phyloP scores from a whole-genome alignment of 2,329 filamentous ascomycete species.

The Botrytis paeoniae region DNA sequence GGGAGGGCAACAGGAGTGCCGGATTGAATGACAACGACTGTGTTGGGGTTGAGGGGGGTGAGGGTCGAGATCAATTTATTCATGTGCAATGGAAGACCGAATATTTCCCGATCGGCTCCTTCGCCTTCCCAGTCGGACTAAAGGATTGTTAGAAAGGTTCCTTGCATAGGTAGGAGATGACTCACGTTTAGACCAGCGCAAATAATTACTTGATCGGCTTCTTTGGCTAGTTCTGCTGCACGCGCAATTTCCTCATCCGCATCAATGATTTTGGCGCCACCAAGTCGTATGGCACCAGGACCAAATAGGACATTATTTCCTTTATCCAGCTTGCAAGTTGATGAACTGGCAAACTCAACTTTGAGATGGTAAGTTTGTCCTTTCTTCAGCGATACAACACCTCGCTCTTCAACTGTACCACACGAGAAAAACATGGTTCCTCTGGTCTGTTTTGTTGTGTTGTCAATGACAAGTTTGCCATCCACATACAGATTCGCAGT shows the following conservation, averaged over 20 bases:
- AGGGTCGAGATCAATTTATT: constrained; percentile 48
- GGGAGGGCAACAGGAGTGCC: constrained; percentile 74
- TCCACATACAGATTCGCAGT: constrained; percentile 40
- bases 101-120: constrained; percentile 32
- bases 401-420: constrained; percentile 38
- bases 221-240: constrained; percentile 63
- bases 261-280: constrained; percentile 56
- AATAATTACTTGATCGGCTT: constrained; percentile 71
- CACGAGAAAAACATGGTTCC: constrained; percentile 42
- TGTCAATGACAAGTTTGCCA: constrained; percentile 37
- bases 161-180: constrained; percentile 46
- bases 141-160: constrained; percentile 42
- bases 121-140: constrained; percentile 46
- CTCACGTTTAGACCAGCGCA: constrained; percentile 68
- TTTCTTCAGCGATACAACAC: constrained; percentile 31
- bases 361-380: constrained; percentile 37
- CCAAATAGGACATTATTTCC: constrained; percentile 49
- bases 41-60: constrained; percentile 56
- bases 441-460: constrained; percentile 37
- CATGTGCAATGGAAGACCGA: constrained; percentile 33
- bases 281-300: constrained; percentile 61
- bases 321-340: constrained; percentile 54
- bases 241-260: constrained; percentile 58
- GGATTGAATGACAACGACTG: constrained; percentile 72
- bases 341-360: constrained; percentile 51